A percentile compares a stretch with the other conserved stretches of the same genome.
Conservation (phyloP, 345 rosid species). For the Aethionema arabicum region DNA sequence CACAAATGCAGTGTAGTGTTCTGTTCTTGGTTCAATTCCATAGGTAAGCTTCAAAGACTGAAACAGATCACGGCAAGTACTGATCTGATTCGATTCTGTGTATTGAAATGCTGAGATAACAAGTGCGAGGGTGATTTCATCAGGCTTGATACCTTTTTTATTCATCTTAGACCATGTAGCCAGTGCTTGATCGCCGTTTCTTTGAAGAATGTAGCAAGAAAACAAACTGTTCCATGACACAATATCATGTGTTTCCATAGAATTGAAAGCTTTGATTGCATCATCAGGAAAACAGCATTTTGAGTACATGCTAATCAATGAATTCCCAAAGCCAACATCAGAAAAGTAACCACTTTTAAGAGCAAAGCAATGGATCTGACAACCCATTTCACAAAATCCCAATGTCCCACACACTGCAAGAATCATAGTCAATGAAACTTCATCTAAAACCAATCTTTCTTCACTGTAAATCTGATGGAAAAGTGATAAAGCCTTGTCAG, state of each 20-base stretch:
- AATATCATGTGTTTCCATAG: slow-evolving; percentile 49
- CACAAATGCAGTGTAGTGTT: slow-evolving; percentile 62
- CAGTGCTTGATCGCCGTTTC: slow-evolving; percentile 66
- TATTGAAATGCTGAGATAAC: slow-evolving; percentile 56
- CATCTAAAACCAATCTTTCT: slow-evolving; percentile 56
- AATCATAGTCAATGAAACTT: slow-evolving; percentile 52
- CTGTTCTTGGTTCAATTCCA: slow-evolving; percentile 54
- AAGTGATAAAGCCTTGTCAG: slow-evolving; percentile 60
- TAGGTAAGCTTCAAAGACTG: slow-evolving; percentile 51
- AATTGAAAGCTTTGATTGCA: slow-evolving; percentile 52
- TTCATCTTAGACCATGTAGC: slow-evolving; percentile 58
- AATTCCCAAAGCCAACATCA: slow-evolving; percentile 63
- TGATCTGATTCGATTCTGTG: slow-evolving; percentile 50
- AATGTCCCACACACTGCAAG: slow-evolving; percentile 72
- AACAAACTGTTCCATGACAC: slow-evolving; percentile 84
- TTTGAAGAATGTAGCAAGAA: slow-evolving; percentile 62
- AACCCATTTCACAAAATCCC: slow-evolving; percentile 66
- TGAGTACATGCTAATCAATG: slow-evolving; percentile 71
- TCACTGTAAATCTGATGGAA: slow-evolving; percentile 43
- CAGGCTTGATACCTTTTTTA: slow-evolving; percentile 46
- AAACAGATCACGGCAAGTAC: slow-evolving; percentile 54
- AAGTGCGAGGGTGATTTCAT: slow-evolving; percentile 49
- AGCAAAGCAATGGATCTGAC: slow-evolving; percentile 64
- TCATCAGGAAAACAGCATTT: slow-evolving; percentile 51
- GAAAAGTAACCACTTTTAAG: slow-evolving; percentile 51